phyloP scores from a whole-genome alignment of 306 rosid species.

The Vigna angularis region DNA sequence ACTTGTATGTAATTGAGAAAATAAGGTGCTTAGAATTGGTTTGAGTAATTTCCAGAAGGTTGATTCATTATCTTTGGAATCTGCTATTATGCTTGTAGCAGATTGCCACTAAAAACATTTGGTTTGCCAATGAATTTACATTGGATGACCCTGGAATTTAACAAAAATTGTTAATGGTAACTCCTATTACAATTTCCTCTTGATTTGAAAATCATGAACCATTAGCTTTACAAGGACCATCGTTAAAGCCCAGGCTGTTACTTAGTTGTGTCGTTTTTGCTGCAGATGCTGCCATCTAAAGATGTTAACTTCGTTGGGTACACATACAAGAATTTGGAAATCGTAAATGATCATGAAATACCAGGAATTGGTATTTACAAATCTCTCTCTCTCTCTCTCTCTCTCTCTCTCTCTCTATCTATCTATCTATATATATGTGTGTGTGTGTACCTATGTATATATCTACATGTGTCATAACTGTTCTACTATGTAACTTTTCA shows the following conservation, averaged over 20 bases:
- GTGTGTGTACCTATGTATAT: too few species aligned
- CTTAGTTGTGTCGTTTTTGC: constrained; percentile 39
- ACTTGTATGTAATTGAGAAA: constrained; percentile 26
- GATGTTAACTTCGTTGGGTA: constrained; percentile 94
- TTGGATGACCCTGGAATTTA: constrained; percentile 22
- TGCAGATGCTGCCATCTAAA: constrained; percentile 93
- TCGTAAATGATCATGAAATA: constrained; percentile 72
- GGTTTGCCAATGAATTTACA: constrained; percentile 7
- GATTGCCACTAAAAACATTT: constrained; percentile 12
- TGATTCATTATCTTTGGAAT: constrained; percentile 14
- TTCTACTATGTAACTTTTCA: constrained; percentile 22
- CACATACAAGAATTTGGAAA: constrained; percentile 90
- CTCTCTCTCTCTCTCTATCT: neutral
- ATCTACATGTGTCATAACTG: neutral
- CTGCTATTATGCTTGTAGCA: constrained; percentile 7
- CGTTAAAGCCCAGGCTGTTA: constrained; percentile 33
- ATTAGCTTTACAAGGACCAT: constrained; percentile 15
- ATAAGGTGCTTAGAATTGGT: constrained; percentile 28
- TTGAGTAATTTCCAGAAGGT: constrained; percentile 19
- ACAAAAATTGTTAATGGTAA: constrained; percentile 10
- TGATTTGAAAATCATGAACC: constrained; percentile 20
- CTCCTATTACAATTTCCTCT: constrained; percentile 3
- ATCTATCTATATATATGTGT: neutral
- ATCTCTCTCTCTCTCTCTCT: constrained; percentile 3
- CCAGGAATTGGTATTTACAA: constrained; percentile 80